Base-by-base conservation (phyloP, 73 alveolate genomes). In the Paraurostyla sp. region DNA sequence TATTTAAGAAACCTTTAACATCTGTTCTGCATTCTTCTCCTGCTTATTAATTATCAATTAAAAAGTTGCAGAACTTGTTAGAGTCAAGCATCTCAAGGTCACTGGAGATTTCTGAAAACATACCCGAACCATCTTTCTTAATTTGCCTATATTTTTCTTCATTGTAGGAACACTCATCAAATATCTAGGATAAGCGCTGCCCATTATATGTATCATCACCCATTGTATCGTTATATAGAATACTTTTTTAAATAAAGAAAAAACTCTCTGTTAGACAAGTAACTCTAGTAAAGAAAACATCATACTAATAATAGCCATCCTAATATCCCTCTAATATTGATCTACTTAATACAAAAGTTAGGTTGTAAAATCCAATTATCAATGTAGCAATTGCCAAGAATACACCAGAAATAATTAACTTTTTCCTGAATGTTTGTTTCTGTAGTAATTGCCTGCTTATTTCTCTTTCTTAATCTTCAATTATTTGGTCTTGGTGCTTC, bases 171-270 rank as follows among this genome's bases (percentile, higher is more conserved):
- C 82, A 65, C 33, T 40, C 82, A 65, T 65, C 25, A 7, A 65
- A 40, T 11, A 65, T 58, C 2, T 7, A 38, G 16, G 82, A 65
- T 65, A 65, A 22, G 18, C 41, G 23, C 41, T 65, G 9, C 1
- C 82, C 82, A 40, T 65, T 65, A 38, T 13, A 38, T 13, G 82
- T 38, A 22, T 65, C 60, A 40, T 65, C 82, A 11, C 82, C 82
- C 82, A 65, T 65, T 38, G 82, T 65, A 38, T 65, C 82, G 41
- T 65, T 65, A 65, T 11, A 65, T 13, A 65, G 25, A 2, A 65
- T 40, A 11, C 60, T 65, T 22, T 65, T 65, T 65, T 65, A 22
- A 23, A 38, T 38, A 58, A 65, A 65, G 41, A 65, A 65, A 7
- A 65, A 4, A 40, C 60, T 38, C 23, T 65, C 82, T 22, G 82